Percentiles rank a stretch among this genome's conserved stretches.
Conservation (phyloP, 441 rosid species). For the Manihot esculenta region DNA sequence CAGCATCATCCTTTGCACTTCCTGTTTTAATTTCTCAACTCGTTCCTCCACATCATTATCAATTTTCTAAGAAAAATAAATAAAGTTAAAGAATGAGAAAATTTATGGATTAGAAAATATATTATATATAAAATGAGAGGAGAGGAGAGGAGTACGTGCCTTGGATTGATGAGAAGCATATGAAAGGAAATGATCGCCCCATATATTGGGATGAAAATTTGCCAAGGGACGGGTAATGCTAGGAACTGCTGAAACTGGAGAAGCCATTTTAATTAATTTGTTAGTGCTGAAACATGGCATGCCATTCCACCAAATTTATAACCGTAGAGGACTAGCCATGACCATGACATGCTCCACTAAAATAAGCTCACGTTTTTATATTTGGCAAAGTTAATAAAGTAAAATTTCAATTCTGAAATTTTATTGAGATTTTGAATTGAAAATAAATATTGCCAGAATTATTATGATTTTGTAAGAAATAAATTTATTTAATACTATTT, state of each 20-base stretch:
- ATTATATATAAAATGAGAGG: too few relatives aligned
- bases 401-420: too few relatives aligned
- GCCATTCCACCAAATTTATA: too few relatives aligned
- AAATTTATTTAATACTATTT: too few relatives aligned
- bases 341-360: too few relatives aligned
- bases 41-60: background rate
- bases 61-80: background rate
- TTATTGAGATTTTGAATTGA: too few relatives aligned
- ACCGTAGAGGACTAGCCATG: too few relatives aligned
- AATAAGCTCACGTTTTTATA: too few relatives aligned
- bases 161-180: background rate
- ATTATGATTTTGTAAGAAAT: too few relatives aligned
- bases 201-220: constrained; percentile 8
- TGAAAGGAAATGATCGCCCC: constrained; percentile 10
- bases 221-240: background rate
- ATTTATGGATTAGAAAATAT: background rate
- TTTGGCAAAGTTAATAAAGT: too few relatives aligned
- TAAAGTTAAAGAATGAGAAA: background rate
- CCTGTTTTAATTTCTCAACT: constrained; percentile 9
- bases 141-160: background rate
- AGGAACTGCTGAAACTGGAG: background rate
- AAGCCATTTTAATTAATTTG: background rate
- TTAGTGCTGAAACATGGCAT: too few relatives aligned
- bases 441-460: too few relatives aligned
- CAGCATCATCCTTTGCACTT: constrained; percentile 13